Base-by-base conservation (phyloP, 1,139 yeast genomes). In the Nakaseomyces glabratus region DNA sequence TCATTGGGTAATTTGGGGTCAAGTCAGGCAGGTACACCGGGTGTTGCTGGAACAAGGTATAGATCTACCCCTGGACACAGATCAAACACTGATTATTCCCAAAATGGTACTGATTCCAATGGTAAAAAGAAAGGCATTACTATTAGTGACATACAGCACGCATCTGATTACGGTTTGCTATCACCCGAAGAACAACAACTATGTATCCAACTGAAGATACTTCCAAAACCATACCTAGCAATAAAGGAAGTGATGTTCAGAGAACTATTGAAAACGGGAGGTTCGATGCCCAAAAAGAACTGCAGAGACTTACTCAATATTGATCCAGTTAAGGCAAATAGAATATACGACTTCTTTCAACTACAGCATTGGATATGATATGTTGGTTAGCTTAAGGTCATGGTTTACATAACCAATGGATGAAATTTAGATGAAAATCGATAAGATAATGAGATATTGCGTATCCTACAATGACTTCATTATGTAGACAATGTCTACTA, bases 221-320 rank as follows among this genome's bases (percentile, higher is more conserved):
- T 82, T 41, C 98, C 99, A 9, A 90, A 90, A 55, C 95, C 97
- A 2, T 90, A 88, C 53, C 64, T 93, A 44, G 95, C 94, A 2
- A 84, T 90, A 45, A 90, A 90, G 55, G 94, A 85, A 55, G 78
- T 86, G n/a, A 61, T 90, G 39, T 85, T 90, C 67, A 73, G 93
- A 48, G 96, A 88, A 54, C 75, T 93, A 19, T 65, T 88, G 24
- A 76, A 84, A 45, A 79, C 82, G 30, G 93, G 93, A 31, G 97
- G 97, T 6, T 61, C 71, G 4, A 60, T 90, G 51, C 82, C 82
- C 62, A 80, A 82, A 61, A 80, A 82, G 52, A 80, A 82, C 30
- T 93, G 94, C 6, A 69, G 88, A 47, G 95, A 80, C 43, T 63
- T 86, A 39, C 62, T 85, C 40, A 82, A 85, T 51, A 79, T 90